A percentile compares a stretch with the other conserved stretches of the same genome.
Evolutionary conservation across 2,329 filamentous ascomycete species (phyloP).

Genomic region (Apiospora aurea): DNA sequence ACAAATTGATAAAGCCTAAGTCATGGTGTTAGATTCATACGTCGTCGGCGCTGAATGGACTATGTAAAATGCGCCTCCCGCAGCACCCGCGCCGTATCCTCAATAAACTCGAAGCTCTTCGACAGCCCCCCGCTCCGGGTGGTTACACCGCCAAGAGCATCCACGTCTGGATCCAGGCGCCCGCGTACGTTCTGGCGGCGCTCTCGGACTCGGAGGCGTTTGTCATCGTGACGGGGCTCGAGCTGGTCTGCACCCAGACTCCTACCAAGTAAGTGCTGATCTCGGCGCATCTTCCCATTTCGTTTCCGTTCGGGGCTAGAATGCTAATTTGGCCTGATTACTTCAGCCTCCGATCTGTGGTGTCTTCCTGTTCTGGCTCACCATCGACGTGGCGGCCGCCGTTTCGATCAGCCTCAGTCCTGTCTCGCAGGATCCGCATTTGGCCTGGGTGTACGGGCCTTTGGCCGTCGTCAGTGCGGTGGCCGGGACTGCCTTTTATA

Average conservation of each 20-base stretch:
- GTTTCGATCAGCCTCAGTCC: constrained; percentile 69
- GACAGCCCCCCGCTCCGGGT: constrained; percentile 35
- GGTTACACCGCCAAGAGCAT: constrained; percentile 51
- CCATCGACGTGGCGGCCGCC: constrained; percentile 63
- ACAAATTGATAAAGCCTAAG: no score
- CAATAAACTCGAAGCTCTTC: constrained; percentile 39
- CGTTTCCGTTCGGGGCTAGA: no score
- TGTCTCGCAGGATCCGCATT: constrained; percentile 65
- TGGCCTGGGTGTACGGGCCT: constrained; percentile 71
- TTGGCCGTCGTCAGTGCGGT: constrained; percentile 57
- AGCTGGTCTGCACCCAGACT: constrained; percentile 79
- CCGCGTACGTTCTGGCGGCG: constrained; percentile 56
- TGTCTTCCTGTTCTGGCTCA: constrained; percentile 67
- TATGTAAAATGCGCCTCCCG: background rate
- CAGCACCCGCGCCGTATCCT: constrained; percentile 31
- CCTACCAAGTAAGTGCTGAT: constrained; percentile 70
- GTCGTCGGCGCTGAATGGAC: no score
- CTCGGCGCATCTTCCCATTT: no score
- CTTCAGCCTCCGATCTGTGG: constrained; percentile 40
- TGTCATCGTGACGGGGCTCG: constrained; percentile 64
- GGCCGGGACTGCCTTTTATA: constrained; percentile 61
- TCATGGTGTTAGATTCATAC: no score
- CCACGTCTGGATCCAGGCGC: constrained; percentile 68
- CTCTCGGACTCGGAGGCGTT: constrained; percentile 58
- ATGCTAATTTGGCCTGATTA: no score